Conservation (phyloP, 768 basidiomycete species). For the Amanita exitialis region DNA sequence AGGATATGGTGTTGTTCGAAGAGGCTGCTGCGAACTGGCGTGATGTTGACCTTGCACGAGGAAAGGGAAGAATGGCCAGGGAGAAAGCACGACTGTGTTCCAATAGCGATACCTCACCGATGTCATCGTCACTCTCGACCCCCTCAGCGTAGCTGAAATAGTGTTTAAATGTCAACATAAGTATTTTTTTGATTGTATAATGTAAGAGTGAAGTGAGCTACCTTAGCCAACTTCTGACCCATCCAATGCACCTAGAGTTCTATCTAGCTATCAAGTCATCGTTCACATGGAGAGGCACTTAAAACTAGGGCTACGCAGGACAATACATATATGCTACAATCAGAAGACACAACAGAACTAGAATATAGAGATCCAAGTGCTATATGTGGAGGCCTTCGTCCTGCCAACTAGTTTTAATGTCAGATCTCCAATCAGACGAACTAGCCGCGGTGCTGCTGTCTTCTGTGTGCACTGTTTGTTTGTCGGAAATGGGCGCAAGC, state of each 20-base stretch:
- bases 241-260: no score
- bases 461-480: no score
- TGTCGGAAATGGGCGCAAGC: neutral
- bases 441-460: no score
- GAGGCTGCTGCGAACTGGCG: slow-evolving; percentile 49
- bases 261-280: neutral
- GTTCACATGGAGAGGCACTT: neutral
- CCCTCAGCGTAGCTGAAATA: neutral
- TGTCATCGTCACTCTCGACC: no score
- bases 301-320: neutral
- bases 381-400: neutral
- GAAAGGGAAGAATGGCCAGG: slow-evolving; percentile 64
- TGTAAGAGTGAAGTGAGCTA: no score
- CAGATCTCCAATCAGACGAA: no score
- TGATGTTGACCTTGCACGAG: slow-evolving; percentile 59
- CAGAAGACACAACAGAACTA: neutral
- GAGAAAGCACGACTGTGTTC: slow-evolving; percentile 37
- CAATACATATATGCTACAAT: neutral
- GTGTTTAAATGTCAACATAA: no score
- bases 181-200: no score
- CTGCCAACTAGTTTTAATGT: neutral
- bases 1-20: slow-evolving; percentile 30
- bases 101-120: neutral
- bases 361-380: neutral
- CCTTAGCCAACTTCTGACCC: no score